A percentile compares a stretch with the other conserved stretches of the same genome.
These are phyloP conservation scores for Penicillium lividum DNA, from an alignment of 495 filamentous ascomycete species.

Conservation along the genomic window DNA sequence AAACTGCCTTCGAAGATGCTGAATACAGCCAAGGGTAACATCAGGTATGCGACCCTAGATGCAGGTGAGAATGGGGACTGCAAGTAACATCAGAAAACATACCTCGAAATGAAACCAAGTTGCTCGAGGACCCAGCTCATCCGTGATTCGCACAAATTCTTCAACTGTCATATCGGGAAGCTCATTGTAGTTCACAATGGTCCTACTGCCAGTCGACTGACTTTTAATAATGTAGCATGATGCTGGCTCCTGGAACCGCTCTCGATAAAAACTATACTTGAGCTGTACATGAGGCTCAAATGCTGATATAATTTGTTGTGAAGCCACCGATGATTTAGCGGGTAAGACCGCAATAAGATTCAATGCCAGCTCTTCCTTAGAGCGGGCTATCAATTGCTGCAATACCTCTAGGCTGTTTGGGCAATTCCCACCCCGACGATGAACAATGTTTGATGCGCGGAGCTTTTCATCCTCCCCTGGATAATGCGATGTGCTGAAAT, in stretches of 20 bases:
- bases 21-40: constrained; percentile 62
- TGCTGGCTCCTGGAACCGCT: constrained; percentile 55
- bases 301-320: constrained; percentile 38
- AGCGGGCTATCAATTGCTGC: constrained; percentile 49
- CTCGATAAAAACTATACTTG: constrained; percentile 58
- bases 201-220: constrained; percentile 57
- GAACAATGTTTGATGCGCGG: constrained; percentile 57
- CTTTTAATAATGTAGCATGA: constrained; percentile 74
- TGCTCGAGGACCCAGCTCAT: constrained; percentile 27
- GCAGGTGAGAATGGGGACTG: not conserved
- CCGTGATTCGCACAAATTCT: constrained; percentile 50
- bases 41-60: constrained; percentile 65
- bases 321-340: constrained; percentile 36
- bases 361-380: constrained; percentile 22
- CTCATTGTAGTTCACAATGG: constrained; percentile 69
- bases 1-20: constrained; percentile 50
- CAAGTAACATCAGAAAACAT: constrained; percentile 14
- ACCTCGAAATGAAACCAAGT: constrained; percentile 79
- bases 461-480: constrained; percentile 72
- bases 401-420: constrained; percentile 71
- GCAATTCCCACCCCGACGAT: constrained; percentile 71
- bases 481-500: constrained; percentile 60
- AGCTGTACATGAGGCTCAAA: constrained; percentile 51
- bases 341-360: constrained; percentile 49
- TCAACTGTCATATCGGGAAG: constrained; percentile 62